Evolutionary conservation across 495 filamentous ascomycete species (phyloP).

Genomic region (Penicillium lagena): DNA sequence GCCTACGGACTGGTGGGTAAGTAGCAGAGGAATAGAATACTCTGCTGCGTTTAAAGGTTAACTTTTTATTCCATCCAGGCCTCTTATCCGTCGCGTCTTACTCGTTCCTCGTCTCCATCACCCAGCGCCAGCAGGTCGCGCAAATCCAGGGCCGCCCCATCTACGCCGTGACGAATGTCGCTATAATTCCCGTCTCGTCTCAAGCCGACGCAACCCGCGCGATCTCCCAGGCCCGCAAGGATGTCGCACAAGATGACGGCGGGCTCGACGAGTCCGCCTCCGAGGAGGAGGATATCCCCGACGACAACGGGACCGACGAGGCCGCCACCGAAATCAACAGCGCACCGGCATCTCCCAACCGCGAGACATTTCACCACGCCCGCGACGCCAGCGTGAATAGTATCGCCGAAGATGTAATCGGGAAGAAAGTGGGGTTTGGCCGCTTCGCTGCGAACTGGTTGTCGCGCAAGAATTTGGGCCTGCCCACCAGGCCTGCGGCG

Average conservation of each 20-base stretch:
- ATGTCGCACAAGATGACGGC: slow-evolving; percentile 21
- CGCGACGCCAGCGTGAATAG: slow-evolving; percentile 39
- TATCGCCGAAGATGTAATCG: slow-evolving; percentile 79
- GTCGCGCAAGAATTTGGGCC: slow-evolving; percentile 69
- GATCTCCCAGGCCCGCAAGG: slow-evolving; percentile 56
- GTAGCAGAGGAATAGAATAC: slow-evolving; percentile 8
- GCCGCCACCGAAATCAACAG: slow-evolving; percentile 28
- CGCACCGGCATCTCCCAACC: slow-evolving; percentile 21
- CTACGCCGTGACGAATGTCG: slow-evolving; percentile 79
- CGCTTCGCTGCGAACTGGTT: slow-evolving; percentile 88
- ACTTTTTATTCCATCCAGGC: slow-evolving; percentile 37
- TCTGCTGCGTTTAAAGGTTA: neutral
- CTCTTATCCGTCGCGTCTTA: slow-evolving; percentile 64
- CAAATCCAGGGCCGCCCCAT: slow-evolving; percentile 74
- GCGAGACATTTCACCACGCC: slow-evolving; percentile 11
- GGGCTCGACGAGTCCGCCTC: slow-evolving; percentile 28
- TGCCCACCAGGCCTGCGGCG: slow-evolving; percentile 23
- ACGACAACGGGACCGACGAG: slow-evolving; percentile 29
- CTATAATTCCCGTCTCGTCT: slow-evolving; percentile 78
- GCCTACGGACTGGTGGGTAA: slow-evolving; percentile 81
- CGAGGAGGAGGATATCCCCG: slow-evolving; percentile 25
- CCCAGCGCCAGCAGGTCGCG: slow-evolving; percentile 78
- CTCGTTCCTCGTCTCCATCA: slow-evolving; percentile 80
- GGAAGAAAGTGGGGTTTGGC: slow-evolving; percentile 71
- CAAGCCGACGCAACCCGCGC: slow-evolving; percentile 64